A percentile compares a stretch with the other conserved stretches of the same genome.
Evolutionary conservation across 2,329 filamentous ascomycete species (phyloP).

Genomic region (Simplicillium aogashimaense): DNA sequence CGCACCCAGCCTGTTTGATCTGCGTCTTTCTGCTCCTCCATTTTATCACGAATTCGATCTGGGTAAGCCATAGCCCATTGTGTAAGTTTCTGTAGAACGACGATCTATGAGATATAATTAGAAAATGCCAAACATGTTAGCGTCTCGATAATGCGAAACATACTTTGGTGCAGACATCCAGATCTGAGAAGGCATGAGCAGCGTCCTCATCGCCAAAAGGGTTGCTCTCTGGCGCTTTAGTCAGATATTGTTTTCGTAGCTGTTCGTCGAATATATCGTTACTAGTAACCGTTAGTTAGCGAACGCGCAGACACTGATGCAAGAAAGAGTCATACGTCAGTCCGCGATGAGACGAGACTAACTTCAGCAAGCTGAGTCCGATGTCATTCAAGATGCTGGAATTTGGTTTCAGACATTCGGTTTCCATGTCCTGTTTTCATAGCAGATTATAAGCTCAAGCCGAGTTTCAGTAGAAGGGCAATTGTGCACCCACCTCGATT

Average conservation of each 20-base stretch:
- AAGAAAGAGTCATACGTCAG: slow-evolving; percentile 58
- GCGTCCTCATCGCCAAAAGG: slow-evolving; percentile 74
- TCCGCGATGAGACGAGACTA: slow-evolving; percentile 85
- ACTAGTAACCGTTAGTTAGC: slow-evolving; percentile 32
- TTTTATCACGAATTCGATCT: slow-evolving; percentile 76
- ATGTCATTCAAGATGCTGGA: slow-evolving; percentile 71
- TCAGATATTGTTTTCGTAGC: slow-evolving; percentile 74
- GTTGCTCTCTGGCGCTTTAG: slow-evolving; percentile 70
- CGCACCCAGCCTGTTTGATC: slow-evolving; percentile 80
- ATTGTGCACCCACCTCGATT: slow-evolving; percentile 58
- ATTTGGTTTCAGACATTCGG: slow-evolving; percentile 72
- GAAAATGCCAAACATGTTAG: background rate
- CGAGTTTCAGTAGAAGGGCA: no score
- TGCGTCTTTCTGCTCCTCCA: slow-evolving; percentile 70
- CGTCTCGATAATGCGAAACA: slow-evolving; percentile 4
- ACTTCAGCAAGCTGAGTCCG: slow-evolving; percentile 80
- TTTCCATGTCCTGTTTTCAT: slow-evolving; percentile 64
- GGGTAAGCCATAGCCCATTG: slow-evolving; percentile 83
- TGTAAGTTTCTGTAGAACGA: slow-evolving; percentile 78
- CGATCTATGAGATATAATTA: slow-evolving; percentile 36
- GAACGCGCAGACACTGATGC: background rate
- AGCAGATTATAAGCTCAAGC: slow-evolving; percentile 8
- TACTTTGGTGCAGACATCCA: slow-evolving; percentile 76
- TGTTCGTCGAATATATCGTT: slow-evolving; percentile 89
- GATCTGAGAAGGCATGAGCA: slow-evolving; percentile 65